Conservation (phyloP, 208 protist species). For the Balamuthia mandrillaris region DNA sequence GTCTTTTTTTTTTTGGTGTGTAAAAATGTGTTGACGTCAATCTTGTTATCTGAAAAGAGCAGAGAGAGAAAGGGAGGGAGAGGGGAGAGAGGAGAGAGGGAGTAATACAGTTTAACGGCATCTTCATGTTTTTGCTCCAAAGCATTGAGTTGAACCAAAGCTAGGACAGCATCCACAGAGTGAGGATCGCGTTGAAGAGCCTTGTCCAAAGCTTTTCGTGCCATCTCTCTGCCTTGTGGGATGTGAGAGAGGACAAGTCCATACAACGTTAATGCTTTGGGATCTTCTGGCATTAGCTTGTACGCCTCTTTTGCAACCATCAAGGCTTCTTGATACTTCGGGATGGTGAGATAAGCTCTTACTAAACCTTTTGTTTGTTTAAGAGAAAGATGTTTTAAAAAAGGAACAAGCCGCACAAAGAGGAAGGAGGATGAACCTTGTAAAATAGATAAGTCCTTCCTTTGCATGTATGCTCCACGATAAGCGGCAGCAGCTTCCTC, state of each 20-base stretch:
- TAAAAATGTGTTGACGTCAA: too few species aligned
- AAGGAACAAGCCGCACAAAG: too few species aligned
- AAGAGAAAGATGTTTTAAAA: too few species aligned
- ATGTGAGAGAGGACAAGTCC: conserved; percentile 9
- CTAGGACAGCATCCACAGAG: background rate
- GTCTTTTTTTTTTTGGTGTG: too few species aligned
- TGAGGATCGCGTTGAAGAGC: background rate
- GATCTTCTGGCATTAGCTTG: background rate
- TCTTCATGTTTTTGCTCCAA: background rate
- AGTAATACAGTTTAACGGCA: background rate
- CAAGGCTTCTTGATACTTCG: too few species aligned
- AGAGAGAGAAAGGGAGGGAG: too few species aligned
- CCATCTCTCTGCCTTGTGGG: background rate
- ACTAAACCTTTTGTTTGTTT: too few species aligned
- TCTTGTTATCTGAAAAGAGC: too few species aligned
- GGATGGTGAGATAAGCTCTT: too few species aligned
- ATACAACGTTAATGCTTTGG: background rate
- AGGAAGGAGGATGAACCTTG: background rate
- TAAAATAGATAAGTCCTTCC: background rate
- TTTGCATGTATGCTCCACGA: background rate
- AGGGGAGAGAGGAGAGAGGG: background rate
- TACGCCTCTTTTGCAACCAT: background rate
- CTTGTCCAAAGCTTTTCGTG: background rate
- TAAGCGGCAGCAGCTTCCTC: background rate
- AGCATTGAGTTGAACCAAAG: background rate